phyloP scores from a whole-genome alignment of 805 yeast species.

The Nakazawaea wickerhamii region DNA sequence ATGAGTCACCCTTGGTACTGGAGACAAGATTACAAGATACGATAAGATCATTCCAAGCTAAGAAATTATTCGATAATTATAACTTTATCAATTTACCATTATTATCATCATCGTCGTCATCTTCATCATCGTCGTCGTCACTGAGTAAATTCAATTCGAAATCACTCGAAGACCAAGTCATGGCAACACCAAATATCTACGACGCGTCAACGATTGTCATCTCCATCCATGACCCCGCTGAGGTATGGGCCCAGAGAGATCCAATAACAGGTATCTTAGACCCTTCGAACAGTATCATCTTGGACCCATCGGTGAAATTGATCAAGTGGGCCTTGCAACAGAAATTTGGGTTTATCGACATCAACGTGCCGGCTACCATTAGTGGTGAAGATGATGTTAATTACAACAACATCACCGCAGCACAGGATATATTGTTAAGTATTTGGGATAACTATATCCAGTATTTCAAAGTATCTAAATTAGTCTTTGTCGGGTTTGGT shows the following conservation, averaged over 20 bases:
- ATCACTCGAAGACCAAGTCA: constrained; percentile 55
- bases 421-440: constrained; percentile 74
- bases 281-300: constrained; percentile 62
- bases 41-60: constrained; percentile 65
- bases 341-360: constrained; percentile 76
- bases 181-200: constrained; percentile 68
- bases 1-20: neutral
- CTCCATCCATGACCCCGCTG: constrained; percentile 85
- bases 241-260: constrained; percentile 83
- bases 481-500: constrained; percentile 84
- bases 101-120: neutral
- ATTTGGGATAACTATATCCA: constrained; percentile 89
- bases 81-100: constrained; percentile 63
- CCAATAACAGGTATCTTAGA: constrained; percentile 76
- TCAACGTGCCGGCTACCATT: constrained; percentile 64
- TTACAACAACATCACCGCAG: constrained; percentile 57
- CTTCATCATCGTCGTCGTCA: neutral
- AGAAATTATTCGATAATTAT: constrained; percentile 46
- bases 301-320: constrained; percentile 68
- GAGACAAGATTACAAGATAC: constrained; percentile 58
- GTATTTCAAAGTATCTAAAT: constrained; percentile 63
- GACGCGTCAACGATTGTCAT: constrained; percentile 60
- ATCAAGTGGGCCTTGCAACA: constrained; percentile 58
- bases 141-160: constrained; percentile 34
- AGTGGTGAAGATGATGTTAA: constrained; percentile 40